These are phyloP conservation scores for Acacia pycnantha DNA, from an alignment of 331 rosid species.

Conservation along the genomic window DNA sequence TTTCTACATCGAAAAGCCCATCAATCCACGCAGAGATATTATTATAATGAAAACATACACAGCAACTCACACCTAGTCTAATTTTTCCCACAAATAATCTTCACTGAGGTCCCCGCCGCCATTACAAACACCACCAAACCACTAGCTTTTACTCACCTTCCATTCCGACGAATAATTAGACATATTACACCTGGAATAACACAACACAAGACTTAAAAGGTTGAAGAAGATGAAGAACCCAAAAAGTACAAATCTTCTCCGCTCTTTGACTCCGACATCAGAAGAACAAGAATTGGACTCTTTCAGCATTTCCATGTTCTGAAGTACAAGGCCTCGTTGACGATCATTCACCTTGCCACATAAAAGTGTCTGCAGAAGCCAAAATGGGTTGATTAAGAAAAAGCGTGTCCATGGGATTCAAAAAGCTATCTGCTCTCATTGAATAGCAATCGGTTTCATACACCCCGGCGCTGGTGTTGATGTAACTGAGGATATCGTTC, in stretches of 20 bases:
- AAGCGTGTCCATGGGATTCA: constrained; percentile 42
- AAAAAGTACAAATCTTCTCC: background rate
- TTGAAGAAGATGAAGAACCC: background rate
- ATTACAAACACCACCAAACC: background rate
- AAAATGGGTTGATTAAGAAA: constrained; percentile 51
- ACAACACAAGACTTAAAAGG: background rate
- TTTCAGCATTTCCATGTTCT: background rate
- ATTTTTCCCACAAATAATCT: background rate
- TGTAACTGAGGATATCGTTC: constrained; percentile 45
- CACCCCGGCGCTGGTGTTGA: constrained; percentile 31
- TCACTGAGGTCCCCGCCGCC: background rate
- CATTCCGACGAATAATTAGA: background rate
- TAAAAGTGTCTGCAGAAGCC: constrained; percentile 55
- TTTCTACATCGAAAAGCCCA: background rate
- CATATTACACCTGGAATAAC: background rate
- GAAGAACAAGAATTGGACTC: background rate
- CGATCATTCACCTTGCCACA: constrained; percentile 29
- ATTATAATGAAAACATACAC: background rate
- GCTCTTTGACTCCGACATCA: constrained; percentile 25
- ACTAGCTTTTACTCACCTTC: background rate
- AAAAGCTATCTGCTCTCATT: constrained; percentile 24
- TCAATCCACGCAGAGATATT: background rate
- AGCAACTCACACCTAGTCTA: no score
- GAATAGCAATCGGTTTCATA: constrained; percentile 28
- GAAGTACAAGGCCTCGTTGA: background rate